Evolutionary conservation across 1,284 basidiomycete species (phyloP), one percentile per base, ranked within the genome.

Genomic region (Ganoderma leucocontextum): DNA sequence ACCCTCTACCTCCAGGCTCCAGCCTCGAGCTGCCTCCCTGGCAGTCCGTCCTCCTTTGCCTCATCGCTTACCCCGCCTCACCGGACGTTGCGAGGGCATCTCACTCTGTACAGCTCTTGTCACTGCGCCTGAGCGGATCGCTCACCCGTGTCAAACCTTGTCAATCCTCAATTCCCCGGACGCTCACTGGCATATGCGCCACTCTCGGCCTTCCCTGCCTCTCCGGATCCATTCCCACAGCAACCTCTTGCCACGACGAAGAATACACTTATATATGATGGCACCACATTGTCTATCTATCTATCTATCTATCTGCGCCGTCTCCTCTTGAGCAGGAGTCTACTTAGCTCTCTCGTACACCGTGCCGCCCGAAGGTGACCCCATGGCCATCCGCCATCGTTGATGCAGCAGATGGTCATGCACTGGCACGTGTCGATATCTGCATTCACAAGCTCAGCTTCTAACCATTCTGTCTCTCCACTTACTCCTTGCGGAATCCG

Each of bases 171-270:
- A 38, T 38, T 38, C 55, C 19, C 53, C 53, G 53, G 7, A 17
- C 53, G 8, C 53, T 5, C 15, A 19, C 53, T 17, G 35, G 4
- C 53, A 57, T 19, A 47, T 52, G 12, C 29, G n/a, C n/a, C n/a
- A 29, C 47, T 52, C 15, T 25, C 47, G 22, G 6, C n/a, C 55
- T 58, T 58, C 55, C 29, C 55, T 58, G 36, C 35, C 55, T 36
- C 55, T n/a, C 33, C 35, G 36, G 17, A 58, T n/a, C n/a, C n/a
- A n/a, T 58, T 58, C 35, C n/a, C 55, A 58, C 55, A 58, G 35
- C 55, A n/a, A 58, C 35, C 22, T 17, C 55, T 58, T 22, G 55
- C 35, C 55, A 10, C 33, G 8, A 35, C 55, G n/a, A 35, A 12
- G 35, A 52, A 22, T 29, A 22, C 7, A 25, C 47, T 6, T 10